These are phyloP conservation scores for Globisporangium splendens DNA, from an alignment of 352 stramenopile species.

Conservation along the genomic window DNA sequence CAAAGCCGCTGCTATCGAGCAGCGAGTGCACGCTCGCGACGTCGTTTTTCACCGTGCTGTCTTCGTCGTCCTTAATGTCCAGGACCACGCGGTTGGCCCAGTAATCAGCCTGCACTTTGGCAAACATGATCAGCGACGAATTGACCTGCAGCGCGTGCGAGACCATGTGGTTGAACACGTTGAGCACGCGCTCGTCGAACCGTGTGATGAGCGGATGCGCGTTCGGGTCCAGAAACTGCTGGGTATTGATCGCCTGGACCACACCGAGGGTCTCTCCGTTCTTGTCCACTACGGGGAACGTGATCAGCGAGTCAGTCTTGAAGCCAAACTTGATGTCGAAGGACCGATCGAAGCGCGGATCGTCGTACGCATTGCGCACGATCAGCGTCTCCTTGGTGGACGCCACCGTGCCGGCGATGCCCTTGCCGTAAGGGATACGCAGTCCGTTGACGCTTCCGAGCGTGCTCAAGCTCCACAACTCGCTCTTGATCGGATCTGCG, in stretches of 20 bases:
- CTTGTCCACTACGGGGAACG: constrained; percentile 65
- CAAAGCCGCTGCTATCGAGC: constrained; percentile 59
- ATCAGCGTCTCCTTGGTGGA: constrained; percentile 53
- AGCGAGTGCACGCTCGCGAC: constrained; percentile 70
- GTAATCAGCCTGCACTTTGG: constrained; percentile 76
- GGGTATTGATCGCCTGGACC: constrained; percentile 59
- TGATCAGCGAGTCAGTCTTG: constrained; percentile 75
- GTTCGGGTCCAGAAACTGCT: constrained; percentile 36
- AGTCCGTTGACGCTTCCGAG: constrained; percentile 69
- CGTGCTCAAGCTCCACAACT: constrained; percentile 72
- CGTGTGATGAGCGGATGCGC: constrained; percentile 44
- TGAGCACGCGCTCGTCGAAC: constrained; percentile 61
- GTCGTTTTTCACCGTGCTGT: constrained; percentile 45
- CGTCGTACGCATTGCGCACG: constrained; percentile 70
- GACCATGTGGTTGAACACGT: constrained; percentile 59
- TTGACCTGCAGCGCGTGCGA: constrained; percentile 61
- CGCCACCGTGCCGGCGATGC: constrained; percentile 74
- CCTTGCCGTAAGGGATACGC: constrained; percentile 65
- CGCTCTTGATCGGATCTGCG: constrained; percentile 66
- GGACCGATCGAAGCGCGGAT: constrained; percentile 73
- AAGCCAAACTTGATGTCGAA: constrained; percentile 83
- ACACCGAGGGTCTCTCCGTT: constrained; percentile 68
- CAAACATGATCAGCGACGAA: constrained; percentile 78
- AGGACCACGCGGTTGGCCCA: constrained; percentile 56
- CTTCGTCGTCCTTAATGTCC: constrained; percentile 21